Percentiles rank a stretch among this genome's conserved stretches.
These are phyloP conservation scores for Leccinum pachyderme DNA, from an alignment of 1,284 basidiomycete species.

Conservation along the genomic window DNA sequence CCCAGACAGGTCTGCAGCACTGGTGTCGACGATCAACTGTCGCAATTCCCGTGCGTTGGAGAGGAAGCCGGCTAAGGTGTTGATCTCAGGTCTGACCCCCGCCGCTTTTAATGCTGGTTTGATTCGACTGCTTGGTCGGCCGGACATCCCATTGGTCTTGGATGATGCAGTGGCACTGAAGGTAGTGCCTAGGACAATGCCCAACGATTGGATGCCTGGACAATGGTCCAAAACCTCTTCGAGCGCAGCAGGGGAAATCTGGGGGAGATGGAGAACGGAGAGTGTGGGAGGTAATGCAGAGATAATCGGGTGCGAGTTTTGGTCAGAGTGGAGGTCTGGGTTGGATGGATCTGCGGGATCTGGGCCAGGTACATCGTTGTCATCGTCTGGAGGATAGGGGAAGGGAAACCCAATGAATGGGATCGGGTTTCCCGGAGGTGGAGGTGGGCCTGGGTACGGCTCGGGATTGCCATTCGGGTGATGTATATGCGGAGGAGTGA, in stretches of 20 bases:
- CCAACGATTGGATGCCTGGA: constrained; percentile 14
- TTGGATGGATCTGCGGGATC: constrained; percentile 6
- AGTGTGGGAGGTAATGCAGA: constrained; percentile 19
- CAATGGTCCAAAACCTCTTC: constrained; percentile 24
- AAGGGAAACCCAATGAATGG: constrained; percentile 13
- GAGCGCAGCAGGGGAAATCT: constrained; percentile 22
- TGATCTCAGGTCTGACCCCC: constrained; percentile 16
- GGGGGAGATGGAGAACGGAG: constrained; percentile 22
- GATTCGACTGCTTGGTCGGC: not conserved
- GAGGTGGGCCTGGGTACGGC: not conserved
- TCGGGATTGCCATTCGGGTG: constrained; percentile 7
- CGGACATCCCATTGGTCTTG: not conserved
- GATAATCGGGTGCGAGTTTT: constrained; percentile 6
- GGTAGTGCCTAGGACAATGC: constrained; percentile 18
- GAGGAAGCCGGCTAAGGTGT: constrained; percentile 13
- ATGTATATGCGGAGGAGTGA: constrained; percentile 8
- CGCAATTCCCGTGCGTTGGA: constrained; percentile 12
- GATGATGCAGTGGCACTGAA: constrained; percentile 7
- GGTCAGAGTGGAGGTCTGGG: not conserved
- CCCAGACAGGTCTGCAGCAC: not conserved
- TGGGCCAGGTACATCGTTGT: not conserved
- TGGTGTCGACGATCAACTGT: constrained; percentile 21
- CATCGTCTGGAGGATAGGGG: constrained; percentile 7
- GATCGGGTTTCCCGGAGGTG: constrained; percentile 4
- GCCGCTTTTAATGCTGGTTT: not conserved